Percentiles rank a stretch among this genome's conserved stretches.
Conservation (phyloP, 2,329 filamentous ascomycete genomes). For the Cladosporium sp. region DNA sequence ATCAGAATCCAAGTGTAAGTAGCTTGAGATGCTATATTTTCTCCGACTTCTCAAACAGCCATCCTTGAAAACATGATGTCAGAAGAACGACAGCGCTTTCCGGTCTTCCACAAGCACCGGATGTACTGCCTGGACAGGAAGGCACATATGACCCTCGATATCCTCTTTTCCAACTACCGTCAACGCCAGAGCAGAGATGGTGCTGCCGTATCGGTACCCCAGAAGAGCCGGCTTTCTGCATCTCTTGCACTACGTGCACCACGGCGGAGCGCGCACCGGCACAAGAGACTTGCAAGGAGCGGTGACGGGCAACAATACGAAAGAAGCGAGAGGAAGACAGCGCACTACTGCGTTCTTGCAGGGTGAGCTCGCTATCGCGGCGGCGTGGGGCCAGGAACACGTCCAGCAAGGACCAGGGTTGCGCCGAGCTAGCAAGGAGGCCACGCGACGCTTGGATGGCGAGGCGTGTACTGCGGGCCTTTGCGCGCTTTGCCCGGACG, state of each 20-base stretch:
- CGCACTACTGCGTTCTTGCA: conserved; percentile 6
- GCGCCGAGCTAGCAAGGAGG: conserved; percentile 7
- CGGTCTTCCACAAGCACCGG: neutral
- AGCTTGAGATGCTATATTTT: neutral
- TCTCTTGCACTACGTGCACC: neutral
- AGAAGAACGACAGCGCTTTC: neutral
- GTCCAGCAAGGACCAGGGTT: neutral
- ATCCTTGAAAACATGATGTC: conserved; percentile 7
- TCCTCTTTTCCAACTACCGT: neutral
- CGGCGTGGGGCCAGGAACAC: neutral
- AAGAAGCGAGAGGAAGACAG: neutral
- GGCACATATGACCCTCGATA: neutral
- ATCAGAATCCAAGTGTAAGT: neutral
- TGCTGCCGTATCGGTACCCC: neutral
- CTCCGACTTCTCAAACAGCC: neutral
- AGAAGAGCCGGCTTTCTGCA: neutral
- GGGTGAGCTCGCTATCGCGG: conserved; percentile 8
- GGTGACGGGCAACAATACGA: conserved; percentile 10
- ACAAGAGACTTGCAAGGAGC: conserved; percentile 1
- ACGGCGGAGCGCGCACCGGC: conserved; percentile 9
- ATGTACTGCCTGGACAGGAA: conserved; percentile 9
- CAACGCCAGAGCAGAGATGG: neutral
- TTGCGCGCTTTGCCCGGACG: neutral
- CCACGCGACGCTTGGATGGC: conserved; percentile 7
- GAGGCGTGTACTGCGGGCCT: conserved; percentile 11